Conservation (phyloP, 257 asterid genomes). For the Primulina tabacum region DNA sequence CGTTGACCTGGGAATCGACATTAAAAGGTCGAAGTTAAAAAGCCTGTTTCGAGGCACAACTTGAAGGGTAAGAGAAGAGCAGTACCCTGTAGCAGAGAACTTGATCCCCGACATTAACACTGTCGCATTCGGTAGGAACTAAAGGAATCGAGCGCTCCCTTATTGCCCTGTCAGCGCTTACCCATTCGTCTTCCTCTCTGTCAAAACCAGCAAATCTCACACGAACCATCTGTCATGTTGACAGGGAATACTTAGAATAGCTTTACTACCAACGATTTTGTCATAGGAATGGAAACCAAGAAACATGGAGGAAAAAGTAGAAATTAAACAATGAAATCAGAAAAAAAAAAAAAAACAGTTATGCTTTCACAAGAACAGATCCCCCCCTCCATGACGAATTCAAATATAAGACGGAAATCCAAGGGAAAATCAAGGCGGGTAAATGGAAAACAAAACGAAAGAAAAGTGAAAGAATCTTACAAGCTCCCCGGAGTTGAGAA, state of each 20-base stretch:
- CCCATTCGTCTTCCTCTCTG: conserved; percentile 89
- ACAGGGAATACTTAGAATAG: neutral
- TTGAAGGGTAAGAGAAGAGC: conserved; percentile 2
- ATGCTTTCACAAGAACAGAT: neutral
- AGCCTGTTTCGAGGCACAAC: neutral
- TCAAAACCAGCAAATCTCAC: conserved; percentile 81
- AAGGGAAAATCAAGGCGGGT: neutral
- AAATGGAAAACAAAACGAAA: conserved; percentile 9
- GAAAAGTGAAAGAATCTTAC: conserved; percentile 41
- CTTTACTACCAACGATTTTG: neutral
- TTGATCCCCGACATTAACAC: neutral
- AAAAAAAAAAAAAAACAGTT: neutral
- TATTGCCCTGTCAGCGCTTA: conserved; percentile 50
- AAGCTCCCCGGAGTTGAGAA: conserved; percentile 58
- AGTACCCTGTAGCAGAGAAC: conserved; percentile 19
- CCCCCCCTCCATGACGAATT: neutral
- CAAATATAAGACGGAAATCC: neutral
- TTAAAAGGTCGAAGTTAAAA: neutral
- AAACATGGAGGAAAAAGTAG: neutral
- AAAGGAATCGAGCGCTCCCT: conserved; percentile 89
- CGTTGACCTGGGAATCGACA: neutral
- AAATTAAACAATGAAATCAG: neutral
- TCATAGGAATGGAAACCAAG: no score
- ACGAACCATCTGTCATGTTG: conserved; percentile 56
- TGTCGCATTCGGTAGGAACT: neutral